Percentiles rank a stretch among this genome's conserved stretches.
Evolutionary conservation across 441 rosid species (phyloP).

Genomic region (Pelargonium cotyledonis): DNA sequence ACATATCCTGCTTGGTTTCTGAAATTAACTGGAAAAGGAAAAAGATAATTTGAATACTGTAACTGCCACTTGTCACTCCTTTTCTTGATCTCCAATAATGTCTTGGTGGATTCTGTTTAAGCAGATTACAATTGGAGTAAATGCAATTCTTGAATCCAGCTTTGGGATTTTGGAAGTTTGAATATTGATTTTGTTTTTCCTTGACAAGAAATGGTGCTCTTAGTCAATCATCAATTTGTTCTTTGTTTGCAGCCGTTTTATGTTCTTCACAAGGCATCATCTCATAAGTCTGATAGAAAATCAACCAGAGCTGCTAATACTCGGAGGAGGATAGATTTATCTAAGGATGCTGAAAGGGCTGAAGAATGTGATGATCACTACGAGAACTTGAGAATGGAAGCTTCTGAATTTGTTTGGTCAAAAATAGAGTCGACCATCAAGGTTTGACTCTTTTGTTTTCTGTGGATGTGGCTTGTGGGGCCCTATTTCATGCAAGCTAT

Average conservation of each 20-base stretch:
- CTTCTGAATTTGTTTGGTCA: slow-evolving; percentile 73
- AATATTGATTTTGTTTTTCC: too few relatives aligned
- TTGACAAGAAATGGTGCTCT: too few relatives aligned
- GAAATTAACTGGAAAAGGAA: too few relatives aligned
- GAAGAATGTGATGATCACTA: slow-evolving; percentile 26
- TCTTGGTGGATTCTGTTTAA: not conserved
- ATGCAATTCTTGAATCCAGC: too few relatives aligned
- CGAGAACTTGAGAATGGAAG: slow-evolving; percentile 38
- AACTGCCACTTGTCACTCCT: not conserved
- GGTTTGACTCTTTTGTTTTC: slow-evolving; percentile 27
- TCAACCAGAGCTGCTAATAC: slow-evolving; percentile 30
- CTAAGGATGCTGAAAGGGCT: slow-evolving; percentile 26
- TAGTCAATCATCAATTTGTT: not conserved
- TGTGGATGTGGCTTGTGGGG: not conserved
- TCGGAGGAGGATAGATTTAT: slow-evolving; percentile 48
- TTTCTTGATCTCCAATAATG: too few relatives aligned
- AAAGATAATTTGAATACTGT: too few relatives aligned
- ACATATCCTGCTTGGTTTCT: too few relatives aligned
- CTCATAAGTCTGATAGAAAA: slow-evolving; percentile 32
- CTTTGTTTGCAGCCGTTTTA: slow-evolving; percentile 16
- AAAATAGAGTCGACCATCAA: slow-evolving; percentile 51
- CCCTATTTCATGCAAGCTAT: not conserved
- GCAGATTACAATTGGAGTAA: not conserved
- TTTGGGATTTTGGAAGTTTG: too few relatives aligned
- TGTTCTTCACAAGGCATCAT: slow-evolving; percentile 29